phyloP scores from a whole-genome alignment of 1,284 basidiomycete species.

The Papiliotrema laurentii region DNA sequence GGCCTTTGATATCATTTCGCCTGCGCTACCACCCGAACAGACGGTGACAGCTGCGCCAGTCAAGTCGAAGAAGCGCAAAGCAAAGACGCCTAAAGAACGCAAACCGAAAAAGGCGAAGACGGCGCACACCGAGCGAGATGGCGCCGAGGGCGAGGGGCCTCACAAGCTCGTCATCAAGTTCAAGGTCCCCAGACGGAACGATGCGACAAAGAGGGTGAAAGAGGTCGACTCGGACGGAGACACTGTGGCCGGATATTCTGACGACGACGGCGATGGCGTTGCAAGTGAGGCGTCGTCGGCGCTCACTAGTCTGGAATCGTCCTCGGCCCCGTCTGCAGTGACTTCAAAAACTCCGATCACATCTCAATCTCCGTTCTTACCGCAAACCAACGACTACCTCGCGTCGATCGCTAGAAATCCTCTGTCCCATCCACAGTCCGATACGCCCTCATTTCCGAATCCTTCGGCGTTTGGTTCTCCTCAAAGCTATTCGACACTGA shows the following conservation, averaged over 20 bases:
- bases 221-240: conserved; percentile 41
- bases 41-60: not conserved
- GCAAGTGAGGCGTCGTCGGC: not conserved
- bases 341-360: conserved; percentile 11
- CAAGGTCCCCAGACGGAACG: conserved; percentile 8
- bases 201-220: conserved; percentile 17
- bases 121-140: conserved; percentile 1
- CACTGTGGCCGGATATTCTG: conserved; percentile 30
- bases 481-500: no score
- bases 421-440: no score
- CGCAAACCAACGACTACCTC: not conserved
- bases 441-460: no score
- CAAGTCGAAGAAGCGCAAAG: conserved; percentile 10
- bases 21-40: conserved; percentile 17
- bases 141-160: conserved; percentile 7
- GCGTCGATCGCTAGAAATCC: no score
- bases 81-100: conserved; percentile 4
- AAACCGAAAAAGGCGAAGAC: conserved; percentile 5
- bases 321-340: conserved; percentile 2
- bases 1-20: conserved; percentile 24
- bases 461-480: no score
- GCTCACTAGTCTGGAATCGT: conserved; percentile 9
- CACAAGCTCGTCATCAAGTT: conserved; percentile 12
- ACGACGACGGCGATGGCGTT: conserved; percentile 17
- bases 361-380: conserved; percentile 1